These are phyloP conservation scores for Corylus americana DNA, from an alignment of 306 rosid genomes.

Conservation along the genomic window DNA sequence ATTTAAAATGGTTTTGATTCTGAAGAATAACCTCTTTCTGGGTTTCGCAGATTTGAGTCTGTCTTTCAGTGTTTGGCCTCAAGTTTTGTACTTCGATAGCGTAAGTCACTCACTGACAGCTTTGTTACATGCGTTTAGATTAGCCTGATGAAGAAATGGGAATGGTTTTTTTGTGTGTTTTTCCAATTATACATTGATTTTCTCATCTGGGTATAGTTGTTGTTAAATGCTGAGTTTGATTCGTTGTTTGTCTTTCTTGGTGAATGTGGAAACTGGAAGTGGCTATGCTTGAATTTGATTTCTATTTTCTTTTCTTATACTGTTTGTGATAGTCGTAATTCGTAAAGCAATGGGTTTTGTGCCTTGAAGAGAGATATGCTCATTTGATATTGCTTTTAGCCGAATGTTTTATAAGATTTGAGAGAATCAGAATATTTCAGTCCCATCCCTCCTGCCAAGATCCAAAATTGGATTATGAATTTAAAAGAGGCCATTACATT, in stretches of 20 bases:
- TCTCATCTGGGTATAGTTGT: constrained; percentile 13
- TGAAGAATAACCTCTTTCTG: constrained; percentile 25
- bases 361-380: not conserved
- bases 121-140: constrained; percentile 21
- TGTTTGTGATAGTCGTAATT: not conserved
- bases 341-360: constrained; percentile 6
- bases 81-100: constrained; percentile 1
- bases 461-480: not conserved
- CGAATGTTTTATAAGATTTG: not conserved
- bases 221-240: not conserved
- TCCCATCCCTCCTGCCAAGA: not conserved
- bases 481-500: not conserved
- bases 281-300: not conserved
- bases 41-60: constrained; percentile 34
- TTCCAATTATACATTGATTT: constrained; percentile 2
- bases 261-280: constrained; percentile 3
- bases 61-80: constrained; percentile 11
- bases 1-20: constrained; percentile 20
- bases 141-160: not conserved
- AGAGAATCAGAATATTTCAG: not conserved
- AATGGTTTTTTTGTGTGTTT: not conserved
- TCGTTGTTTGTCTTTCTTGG: not conserved
- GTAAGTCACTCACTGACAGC: constrained; percentile 24
- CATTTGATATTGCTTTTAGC: not conserved
- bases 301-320: not conserved